A percentile compares a stretch with the other conserved stretches of the same genome.
phyloP scores from a whole-genome alignment of 257 asterid genomes.

The Solanum clarkiae region DNA sequence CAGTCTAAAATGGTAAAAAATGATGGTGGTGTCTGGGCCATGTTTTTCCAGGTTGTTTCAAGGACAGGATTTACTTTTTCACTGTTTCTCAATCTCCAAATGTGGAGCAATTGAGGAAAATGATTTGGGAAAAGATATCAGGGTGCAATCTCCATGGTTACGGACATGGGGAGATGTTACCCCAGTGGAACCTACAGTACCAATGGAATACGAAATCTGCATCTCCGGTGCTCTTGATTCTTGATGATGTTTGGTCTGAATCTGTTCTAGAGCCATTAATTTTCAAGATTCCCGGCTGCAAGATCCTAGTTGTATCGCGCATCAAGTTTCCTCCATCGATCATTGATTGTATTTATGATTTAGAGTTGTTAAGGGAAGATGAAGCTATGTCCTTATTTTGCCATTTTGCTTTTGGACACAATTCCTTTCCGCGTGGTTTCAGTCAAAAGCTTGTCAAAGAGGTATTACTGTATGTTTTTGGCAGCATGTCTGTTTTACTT shows the following conservation, averaged over 20 bases:
- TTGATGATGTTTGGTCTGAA: slow-evolving; percentile 87
- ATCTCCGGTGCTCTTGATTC: slow-evolving; percentile 37
- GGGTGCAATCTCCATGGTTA: slow-evolving; percentile 17
- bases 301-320: slow-evolving; percentile 68
- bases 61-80: slow-evolving; percentile 43
- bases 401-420: slow-evolving; percentile 68
- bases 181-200: slow-evolving; percentile 19
- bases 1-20: not conserved
- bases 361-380: slow-evolving; percentile 61
- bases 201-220: slow-evolving; percentile 12
- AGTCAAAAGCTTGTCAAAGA: slow-evolving; percentile 49
- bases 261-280: slow-evolving; percentile 55
- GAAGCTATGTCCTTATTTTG: slow-evolving; percentile 73
- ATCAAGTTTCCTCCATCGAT: slow-evolving; percentile 51
- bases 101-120: slow-evolving; percentile 55
- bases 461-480: slow-evolving; percentile 13
- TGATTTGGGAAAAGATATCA: slow-evolving; percentile 49
- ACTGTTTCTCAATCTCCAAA: slow-evolving; percentile 91
- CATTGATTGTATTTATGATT: slow-evolving; percentile 43
- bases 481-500: not conserved
- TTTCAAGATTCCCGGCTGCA: slow-evolving; percentile 59
- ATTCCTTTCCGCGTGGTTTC: slow-evolving; percentile 38
- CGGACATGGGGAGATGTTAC: slow-evolving; percentile 14
- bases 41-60: slow-evolving; percentile 52
- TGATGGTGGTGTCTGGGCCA: not conserved